Evolutionary conservation across 352 stramenopile species (phyloP).

Genomic region (Plasmopara muralis): DNA sequence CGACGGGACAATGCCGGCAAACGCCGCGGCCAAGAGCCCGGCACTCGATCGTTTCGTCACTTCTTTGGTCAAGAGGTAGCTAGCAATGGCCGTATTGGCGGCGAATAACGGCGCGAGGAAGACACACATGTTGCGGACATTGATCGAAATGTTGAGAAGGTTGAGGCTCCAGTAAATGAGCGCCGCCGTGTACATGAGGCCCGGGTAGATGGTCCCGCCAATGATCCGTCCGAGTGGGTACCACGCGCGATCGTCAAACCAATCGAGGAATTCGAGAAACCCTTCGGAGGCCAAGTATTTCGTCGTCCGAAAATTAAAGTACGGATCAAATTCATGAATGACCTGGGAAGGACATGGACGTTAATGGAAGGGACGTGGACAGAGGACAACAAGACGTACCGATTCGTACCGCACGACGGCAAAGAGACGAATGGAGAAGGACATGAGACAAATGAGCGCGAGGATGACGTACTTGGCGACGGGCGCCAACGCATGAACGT

Average conservation of each 20-base stretch:
- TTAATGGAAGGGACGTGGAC: too few species aligned
- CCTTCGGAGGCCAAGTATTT: slow-evolving; percentile 94
- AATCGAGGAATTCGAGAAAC: slow-evolving; percentile 95
- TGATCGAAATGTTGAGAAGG: slow-evolving; percentile 88
- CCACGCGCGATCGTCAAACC: slow-evolving; percentile 96
- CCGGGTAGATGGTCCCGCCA: slow-evolving; percentile 91
- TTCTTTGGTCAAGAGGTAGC: slow-evolving; percentile 88
- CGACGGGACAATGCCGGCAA: slow-evolving; percentile 95
- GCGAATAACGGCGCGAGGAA: slow-evolving; percentile 89
- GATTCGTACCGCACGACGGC: slow-evolving; percentile 91
- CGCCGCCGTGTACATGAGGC: slow-evolving; percentile 87
- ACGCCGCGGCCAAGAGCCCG: slow-evolving; percentile 86
- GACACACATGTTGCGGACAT: slow-evolving; percentile 89
- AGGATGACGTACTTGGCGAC: slow-evolving; percentile 88
- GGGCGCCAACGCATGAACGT: slow-evolving; percentile 59
- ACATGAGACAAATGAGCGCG: slow-evolving; percentile 89
- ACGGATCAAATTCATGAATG: slow-evolving; percentile 91
- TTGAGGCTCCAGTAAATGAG: slow-evolving; percentile 88
- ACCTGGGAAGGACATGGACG: slow-evolving; percentile 25
- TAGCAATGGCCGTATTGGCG: slow-evolving; percentile 82
- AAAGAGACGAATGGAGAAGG: slow-evolving; percentile 91
- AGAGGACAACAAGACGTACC: too few species aligned
- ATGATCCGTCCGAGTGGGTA: slow-evolving; percentile 91
- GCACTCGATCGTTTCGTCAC: slow-evolving; percentile 85
- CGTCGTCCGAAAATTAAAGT: slow-evolving; percentile 98